A percentile compares a stretch with the other conserved stretches of the same genome.
These are phyloP conservation scores for Symmetrospora coprosmae DNA, from an alignment of 768 basidiomycete genomes.

Conservation along the genomic window DNA sequence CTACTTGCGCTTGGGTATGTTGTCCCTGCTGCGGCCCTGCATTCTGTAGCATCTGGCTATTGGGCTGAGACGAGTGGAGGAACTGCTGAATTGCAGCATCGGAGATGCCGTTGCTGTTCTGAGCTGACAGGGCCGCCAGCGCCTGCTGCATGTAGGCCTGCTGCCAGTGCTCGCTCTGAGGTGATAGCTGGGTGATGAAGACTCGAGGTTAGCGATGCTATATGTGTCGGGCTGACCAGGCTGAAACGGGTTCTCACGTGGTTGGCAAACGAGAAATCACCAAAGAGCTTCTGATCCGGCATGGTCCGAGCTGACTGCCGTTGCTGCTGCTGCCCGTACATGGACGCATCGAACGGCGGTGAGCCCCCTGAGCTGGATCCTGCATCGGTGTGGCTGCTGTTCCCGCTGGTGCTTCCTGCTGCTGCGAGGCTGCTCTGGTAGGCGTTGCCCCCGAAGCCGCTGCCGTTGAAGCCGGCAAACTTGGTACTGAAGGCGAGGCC, in stretches of 20 bases:
- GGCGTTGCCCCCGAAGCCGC: not conserved
- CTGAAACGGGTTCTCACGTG: too few relatives aligned
- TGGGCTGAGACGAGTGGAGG: too few relatives aligned
- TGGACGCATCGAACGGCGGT: slow-evolving; percentile 18
- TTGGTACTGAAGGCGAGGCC: not conserved
- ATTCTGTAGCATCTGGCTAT: too few relatives aligned
- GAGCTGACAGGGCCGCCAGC: too few relatives aligned
- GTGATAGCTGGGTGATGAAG: not conserved
- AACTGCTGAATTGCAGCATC: too few relatives aligned
- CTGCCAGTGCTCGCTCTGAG: slow-evolving; percentile 4
- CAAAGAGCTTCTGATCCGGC: too few relatives aligned
- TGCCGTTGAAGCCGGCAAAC: too few relatives aligned
- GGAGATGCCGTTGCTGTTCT: too few relatives aligned
- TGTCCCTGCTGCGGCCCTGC: too few relatives aligned
- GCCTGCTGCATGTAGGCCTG: slow-evolving; percentile 4
- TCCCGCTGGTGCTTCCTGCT: not conserved
- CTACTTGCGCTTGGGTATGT: too few relatives aligned
- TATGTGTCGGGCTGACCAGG: not conserved
- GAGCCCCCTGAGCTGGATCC: not conserved
- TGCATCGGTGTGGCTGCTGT: not conserved
- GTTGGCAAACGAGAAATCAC: too few relatives aligned
- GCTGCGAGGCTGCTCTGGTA: not conserved
- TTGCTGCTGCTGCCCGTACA: slow-evolving; percentile 7
- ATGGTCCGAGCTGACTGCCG: slow-evolving; percentile 12
- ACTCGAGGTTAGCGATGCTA: not conserved